Conservation (phyloP, 2,329 filamentous ascomycete genomes). For the Volutella citrinella region DNA sequence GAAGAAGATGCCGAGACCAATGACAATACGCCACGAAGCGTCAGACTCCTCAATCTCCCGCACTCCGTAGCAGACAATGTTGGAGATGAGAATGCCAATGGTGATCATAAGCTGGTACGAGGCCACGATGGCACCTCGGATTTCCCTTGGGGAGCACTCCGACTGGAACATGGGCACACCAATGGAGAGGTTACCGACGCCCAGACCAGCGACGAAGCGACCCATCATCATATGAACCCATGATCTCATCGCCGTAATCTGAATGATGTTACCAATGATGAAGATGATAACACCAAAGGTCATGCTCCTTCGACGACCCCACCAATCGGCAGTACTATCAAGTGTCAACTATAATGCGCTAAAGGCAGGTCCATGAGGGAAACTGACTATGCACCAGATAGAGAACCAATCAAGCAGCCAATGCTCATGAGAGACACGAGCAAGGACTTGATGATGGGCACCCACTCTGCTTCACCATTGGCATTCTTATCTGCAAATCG, state of each 20-base stretch:
- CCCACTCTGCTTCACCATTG: constrained; percentile 37
- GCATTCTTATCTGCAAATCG: constrained; percentile 49
- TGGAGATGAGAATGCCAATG: constrained; percentile 60
- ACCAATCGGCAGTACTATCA: constrained; percentile 51
- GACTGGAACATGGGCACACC: constrained; percentile 67
- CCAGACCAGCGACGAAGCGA: constrained; percentile 64
- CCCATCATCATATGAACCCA: constrained; percentile 68
- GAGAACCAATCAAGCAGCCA: constrained; percentile 52
- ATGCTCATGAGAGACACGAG: constrained; percentile 57
- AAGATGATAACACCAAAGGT: constrained; percentile 54
- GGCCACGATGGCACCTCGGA: constrained; percentile 62
- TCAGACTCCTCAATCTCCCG: constrained; percentile 38
- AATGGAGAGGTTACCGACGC: constrained; percentile 64
- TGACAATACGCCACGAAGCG: constrained; percentile 61
- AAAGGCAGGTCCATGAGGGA: not conserved
- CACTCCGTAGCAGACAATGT: constrained; percentile 53
- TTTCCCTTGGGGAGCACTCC: constrained; percentile 59
- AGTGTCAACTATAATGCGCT: constrained; percentile 5
- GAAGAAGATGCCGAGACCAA: constrained; percentile 53
- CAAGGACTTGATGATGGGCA: constrained; percentile 44
- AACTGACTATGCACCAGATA: constrained; percentile 46
- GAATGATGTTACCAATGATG: constrained; percentile 62
- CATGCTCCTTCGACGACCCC: constrained; percentile 56
- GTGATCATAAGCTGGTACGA: constrained; percentile 76
- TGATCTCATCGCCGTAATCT: constrained; percentile 54